Percentiles rank a stretch among this genome's conserved stretches.
These are phyloP conservation scores for Sisymbrium altissimum DNA, from an alignment of 345 rosid genomes.

Conservation along the genomic window DNA sequence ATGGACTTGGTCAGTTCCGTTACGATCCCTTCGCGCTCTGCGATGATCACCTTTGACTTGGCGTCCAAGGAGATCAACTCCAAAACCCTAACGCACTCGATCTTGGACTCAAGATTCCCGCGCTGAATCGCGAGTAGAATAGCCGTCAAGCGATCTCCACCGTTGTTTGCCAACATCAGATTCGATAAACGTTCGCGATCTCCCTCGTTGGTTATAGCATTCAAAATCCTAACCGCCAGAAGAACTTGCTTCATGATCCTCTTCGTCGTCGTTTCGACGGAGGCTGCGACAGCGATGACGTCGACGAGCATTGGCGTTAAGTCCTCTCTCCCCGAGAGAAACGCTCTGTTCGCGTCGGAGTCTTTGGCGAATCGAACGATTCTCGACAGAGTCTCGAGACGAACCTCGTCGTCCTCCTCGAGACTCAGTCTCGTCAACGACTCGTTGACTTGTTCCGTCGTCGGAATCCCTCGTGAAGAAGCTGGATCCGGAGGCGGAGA, in stretches of 20 bases:
- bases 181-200: conserved; percentile 40
- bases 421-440: conserved; percentile 30
- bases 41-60: conserved; percentile 47
- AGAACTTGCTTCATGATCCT: conserved; percentile 32
- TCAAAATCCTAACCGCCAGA: conserved; percentile 48
- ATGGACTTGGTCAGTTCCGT: conserved; percentile 42
- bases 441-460: conserved; percentile 36
- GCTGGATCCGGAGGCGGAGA: conserved; percentile 12
- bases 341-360: conserved; percentile 55
- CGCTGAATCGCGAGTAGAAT: conserved; percentile 47
- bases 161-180: conserved; percentile 33
- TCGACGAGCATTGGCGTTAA: conserved; percentile 50
- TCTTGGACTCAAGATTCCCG: conserved; percentile 46
- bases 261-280: conserved; percentile 7
- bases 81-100: conserved; percentile 53
- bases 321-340: conserved; percentile 48
- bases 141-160: conserved; percentile 38
- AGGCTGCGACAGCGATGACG: conserved; percentile 33
- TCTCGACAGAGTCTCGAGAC: conserved; percentile 27
- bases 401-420: neutral
- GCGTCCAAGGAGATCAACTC: conserved; percentile 55
- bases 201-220: conserved; percentile 21
- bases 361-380: conserved; percentile 47
- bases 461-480: neutral
- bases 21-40: conserved; percentile 56